phyloP scores from a whole-genome alignment of 2,329 filamentous ascomycete species.

The Fusarium sp. region DNA sequence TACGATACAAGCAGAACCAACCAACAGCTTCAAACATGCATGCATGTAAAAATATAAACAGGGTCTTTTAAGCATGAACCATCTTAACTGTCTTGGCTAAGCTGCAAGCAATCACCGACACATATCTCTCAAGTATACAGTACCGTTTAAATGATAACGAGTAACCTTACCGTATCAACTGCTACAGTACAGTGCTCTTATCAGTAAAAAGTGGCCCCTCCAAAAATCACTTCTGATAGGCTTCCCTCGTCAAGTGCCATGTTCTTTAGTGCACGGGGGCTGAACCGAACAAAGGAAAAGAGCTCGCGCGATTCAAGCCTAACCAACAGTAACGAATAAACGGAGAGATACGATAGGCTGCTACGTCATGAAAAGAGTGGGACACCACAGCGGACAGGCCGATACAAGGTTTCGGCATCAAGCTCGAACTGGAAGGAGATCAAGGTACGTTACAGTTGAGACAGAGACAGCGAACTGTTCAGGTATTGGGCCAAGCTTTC shows the following conservation, averaged over 20 bases:
- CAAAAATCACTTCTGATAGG: slow-evolving; percentile 12
- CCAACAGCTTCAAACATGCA: too few species aligned
- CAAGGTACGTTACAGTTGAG: background rate
- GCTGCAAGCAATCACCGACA: too few species aligned
- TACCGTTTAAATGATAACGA: too few species aligned
- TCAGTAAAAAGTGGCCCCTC: too few species aligned
- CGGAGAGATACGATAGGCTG: slow-evolving; percentile 10
- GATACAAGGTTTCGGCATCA: slow-evolving; percentile 41
- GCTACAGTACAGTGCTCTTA: too few species aligned
- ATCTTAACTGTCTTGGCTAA: too few species aligned
- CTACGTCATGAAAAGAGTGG: slow-evolving; percentile 34
- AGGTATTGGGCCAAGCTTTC: slow-evolving; percentile 30
- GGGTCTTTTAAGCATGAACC: too few species aligned
- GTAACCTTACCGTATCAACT: background rate
- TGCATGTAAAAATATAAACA: too few species aligned
- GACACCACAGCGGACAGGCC: slow-evolving; percentile 33
- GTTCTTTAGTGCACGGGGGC: slow-evolving; percentile 8
- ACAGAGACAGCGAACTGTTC: slow-evolving; percentile 3
- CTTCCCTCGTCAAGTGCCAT: background rate
- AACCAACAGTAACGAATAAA: background rate
- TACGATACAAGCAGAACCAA: too few species aligned
- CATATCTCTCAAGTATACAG: too few species aligned
- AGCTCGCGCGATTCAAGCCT: slow-evolving; percentile 6
- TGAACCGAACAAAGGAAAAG: background rate
- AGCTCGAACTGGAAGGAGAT: slow-evolving; percentile 34